Conservation (phyloP, 768 basidiomycete species). For the Termitomyces sp. region DNA sequence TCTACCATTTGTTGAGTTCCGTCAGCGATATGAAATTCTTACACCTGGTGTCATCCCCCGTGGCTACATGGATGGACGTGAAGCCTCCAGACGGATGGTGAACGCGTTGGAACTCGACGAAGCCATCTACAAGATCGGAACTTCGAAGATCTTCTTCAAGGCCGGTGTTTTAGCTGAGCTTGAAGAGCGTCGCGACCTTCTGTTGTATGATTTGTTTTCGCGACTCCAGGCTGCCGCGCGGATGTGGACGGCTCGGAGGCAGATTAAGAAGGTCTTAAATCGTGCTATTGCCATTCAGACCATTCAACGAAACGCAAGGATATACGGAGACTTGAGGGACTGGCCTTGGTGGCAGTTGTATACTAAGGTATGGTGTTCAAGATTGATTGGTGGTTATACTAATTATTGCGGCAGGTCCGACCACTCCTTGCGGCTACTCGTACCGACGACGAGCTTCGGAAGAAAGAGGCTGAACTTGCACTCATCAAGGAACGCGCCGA, state of each 20-base stretch:
- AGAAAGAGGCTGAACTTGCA: conserved; percentile 81
- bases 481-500: conserved; percentile 84
- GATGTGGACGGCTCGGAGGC: conserved; percentile 82
- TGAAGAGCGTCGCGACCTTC: conserved; percentile 85
- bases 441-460: conserved; percentile 86
- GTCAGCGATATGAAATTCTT: conserved; percentile 93
- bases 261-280: conserved; percentile 93
- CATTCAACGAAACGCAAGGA: conserved; percentile 90
- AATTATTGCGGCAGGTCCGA: conserved; percentile 58
- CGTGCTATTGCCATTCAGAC: conserved; percentile 88
- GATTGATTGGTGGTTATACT: background rate
- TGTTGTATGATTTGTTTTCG: conserved; percentile 89
- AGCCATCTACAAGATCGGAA: conserved; percentile 83
- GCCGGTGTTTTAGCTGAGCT: conserved; percentile 95
- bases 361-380: conserved; percentile 63
- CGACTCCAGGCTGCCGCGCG: conserved; percentile 83
- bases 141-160: conserved; percentile 99
- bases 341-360: conserved; percentile 99
- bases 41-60: conserved; percentile 91
- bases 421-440: conserved; percentile 91
- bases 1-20: conserved; percentile 95
- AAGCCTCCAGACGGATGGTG: conserved; percentile 90
- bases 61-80: conserved; percentile 97
- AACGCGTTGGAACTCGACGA: conserved; percentile 86
- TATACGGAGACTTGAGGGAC: conserved; percentile 86